Base-by-base conservation (phyloP, 192 early-diverging fungal genomes). In the Chytriomyces sp. region DNA sequence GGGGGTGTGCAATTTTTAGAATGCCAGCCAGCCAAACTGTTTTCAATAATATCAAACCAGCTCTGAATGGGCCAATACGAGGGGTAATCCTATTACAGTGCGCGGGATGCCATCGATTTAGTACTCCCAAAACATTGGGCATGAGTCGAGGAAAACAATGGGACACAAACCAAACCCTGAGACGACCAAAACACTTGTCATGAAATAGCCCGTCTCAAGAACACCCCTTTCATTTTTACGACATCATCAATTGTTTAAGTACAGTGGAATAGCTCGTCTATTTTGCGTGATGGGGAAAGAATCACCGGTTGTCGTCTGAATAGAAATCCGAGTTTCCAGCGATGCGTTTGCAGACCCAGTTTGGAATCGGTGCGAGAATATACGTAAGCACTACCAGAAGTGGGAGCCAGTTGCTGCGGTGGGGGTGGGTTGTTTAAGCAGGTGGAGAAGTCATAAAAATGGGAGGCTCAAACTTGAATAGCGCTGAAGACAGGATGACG, bases 401-500 rank as follows among this genome's bases (percentile, higher is more conserved):
- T 18, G 96, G 94, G 88, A 94, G 93, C 97, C 97, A 99, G 81
- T 95, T 97, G 79, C 94, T 95, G 59, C 35, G 20, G 59, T 70
- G 46, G 6, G 60, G 69, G n/a, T 71, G 16, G 69, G 0, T 0
- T 59, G 16, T n/a, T 8, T 5, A 10, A 48, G 11, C 16, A n/a
- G 64, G 63, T 45, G 45, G 50, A 71, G 64, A 23, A 46, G 35
- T 16, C 10, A 71, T 59, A 20, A 67, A 67, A 53, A 50, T 35
- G 20, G 6, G 65, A 10, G 10, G 45, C 13, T 60, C 87, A 68
- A 85, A 94, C 93, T 84, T 89, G 86, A 93, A 95, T 71, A 97
- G 84, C 45, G 97, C 97, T 77, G 95, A 97, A 13, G 96, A 97
- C 66, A 99, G 89, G 79, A 97, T 97, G 69, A 94, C 94, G 35